Evolutionary conservation across 306 rosid species (phyloP).

Genomic region (Dalbergia cochinchinensis): DNA sequence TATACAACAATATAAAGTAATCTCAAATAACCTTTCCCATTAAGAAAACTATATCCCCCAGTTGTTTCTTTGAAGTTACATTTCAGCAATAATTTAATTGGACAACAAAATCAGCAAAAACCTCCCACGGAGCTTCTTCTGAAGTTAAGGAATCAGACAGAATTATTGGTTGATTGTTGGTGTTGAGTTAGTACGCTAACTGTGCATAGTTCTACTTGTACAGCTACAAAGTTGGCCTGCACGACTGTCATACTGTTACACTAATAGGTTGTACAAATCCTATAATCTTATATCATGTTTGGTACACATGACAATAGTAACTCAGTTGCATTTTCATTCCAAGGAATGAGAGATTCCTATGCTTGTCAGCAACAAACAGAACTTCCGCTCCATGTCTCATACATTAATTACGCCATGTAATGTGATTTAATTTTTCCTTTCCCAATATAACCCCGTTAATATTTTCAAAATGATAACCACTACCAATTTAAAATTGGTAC

Average conservation of each 20-base stretch:
- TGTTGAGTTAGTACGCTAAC: slow-evolving; percentile 16
- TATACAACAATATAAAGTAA: slow-evolving; percentile 16
- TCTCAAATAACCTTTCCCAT: slow-evolving; percentile 15
- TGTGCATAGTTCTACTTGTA: slow-evolving; percentile 4
- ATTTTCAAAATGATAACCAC: not conserved
- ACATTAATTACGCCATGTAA: not conserved
- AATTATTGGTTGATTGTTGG: not conserved
- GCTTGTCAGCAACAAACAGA: not conserved
- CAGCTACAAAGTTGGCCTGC: not conserved
- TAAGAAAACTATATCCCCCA: not conserved
- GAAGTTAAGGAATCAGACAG: slow-evolving; percentile 19
- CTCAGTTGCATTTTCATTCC: not conserved
- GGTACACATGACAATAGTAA: not conserved
- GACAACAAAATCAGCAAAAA: slow-evolving; percentile 4
- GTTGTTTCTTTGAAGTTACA: slow-evolving; percentile 10
- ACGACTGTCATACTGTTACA: not conserved
- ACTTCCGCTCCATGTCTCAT: not conserved
- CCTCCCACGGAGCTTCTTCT: not conserved
- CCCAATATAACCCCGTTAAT: not conserved
- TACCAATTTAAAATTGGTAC: not conserved
- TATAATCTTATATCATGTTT: not conserved
- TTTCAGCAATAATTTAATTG: not conserved
- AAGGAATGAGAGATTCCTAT: not conserved
- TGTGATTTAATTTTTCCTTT: not conserved
- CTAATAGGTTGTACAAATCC: slow-evolving; percentile 3